Evolutionary conservation across 257 asterid species (phyloP).

Genomic region (Paraleonurus japonicus): DNA sequence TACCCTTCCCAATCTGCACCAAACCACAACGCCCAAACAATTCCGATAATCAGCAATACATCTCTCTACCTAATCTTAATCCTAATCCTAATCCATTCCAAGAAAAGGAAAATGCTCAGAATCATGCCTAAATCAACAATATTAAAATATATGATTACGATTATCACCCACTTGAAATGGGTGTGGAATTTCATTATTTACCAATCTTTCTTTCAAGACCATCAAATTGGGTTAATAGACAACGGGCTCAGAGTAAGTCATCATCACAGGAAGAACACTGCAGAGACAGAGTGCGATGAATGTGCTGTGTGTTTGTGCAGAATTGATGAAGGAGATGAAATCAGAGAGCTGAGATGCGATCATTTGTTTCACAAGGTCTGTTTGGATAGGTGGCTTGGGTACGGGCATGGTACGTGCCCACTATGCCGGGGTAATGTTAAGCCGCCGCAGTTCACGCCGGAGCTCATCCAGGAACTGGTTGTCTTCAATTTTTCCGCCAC

Average conservation of each 20-base stretch:
- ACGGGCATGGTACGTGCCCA: slow-evolving; percentile 30
- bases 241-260: neutral
- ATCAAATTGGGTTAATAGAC: neutral
- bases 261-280: too few relatives aligned
- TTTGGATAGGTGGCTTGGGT: slow-evolving; percentile 34
- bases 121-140: slow-evolving; percentile 18
- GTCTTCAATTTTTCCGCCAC: slow-evolving; percentile 14
- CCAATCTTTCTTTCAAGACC: slow-evolving; percentile 27
- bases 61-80: too few relatives aligned
- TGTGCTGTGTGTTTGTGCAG: slow-evolving; percentile 34
- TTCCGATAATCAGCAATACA: neutral
- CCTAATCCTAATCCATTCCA: neutral
- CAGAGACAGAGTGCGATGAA: neutral
- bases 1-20: neutral
- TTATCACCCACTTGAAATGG: slow-evolving; percentile 23
- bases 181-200: slow-evolving; percentile 25
- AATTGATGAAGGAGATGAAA: slow-evolving; percentile 28
- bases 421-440: slow-evolving; percentile 27
- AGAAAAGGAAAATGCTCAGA: slow-evolving; percentile 15
- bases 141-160: neutral
- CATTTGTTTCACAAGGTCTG: slow-evolving; percentile 32
- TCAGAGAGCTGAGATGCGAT: slow-evolving; percentile 27
- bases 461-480: slow-evolving; percentile 24
- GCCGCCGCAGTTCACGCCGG: slow-evolving; percentile 20
- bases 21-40: neutral